Conservation (phyloP, 257 asterid genomes). For the Leptodermis oblonga region DNA sequence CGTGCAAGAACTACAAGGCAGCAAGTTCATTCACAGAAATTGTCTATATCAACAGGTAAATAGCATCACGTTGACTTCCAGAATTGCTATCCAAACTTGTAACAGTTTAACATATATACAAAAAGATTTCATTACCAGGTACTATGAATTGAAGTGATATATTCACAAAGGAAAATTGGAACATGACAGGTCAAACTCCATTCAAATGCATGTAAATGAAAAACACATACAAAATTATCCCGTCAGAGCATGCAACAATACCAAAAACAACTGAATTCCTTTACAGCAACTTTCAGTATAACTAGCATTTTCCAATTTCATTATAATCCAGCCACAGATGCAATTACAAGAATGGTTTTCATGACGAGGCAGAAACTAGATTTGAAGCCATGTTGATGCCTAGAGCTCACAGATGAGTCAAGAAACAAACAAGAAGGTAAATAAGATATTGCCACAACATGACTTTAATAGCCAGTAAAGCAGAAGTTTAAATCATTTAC, state of each 20-base stretch:
- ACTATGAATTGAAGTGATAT: no score
- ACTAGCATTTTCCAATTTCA: no score
- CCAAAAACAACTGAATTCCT: no score
- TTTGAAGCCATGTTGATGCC: neutral
- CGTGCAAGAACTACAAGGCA: no score
- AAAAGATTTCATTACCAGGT: no score
- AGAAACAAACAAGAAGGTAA: neutral
- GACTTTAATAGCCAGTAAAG: neutral
- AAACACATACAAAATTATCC: neutral
- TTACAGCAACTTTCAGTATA: neutral
- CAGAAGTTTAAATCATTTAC: neutral
- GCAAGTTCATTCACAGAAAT: no score
- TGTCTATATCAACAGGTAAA: no score
- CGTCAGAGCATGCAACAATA: neutral
- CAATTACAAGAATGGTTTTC: neutral
- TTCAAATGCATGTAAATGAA: neutral
- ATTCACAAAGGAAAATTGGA: no score
- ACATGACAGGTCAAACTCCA: conserved; percentile 6
- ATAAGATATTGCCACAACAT: neutral
- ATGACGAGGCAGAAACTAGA: neutral
- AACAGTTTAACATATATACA: no score
- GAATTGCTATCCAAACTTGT: no score
- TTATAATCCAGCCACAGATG: neutral
- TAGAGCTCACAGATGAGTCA: neutral
- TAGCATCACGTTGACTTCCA: no score